These are phyloP conservation scores for Camellia japonica DNA, from an alignment of 148 eudicot species.

Conservation along the genomic window DNA sequence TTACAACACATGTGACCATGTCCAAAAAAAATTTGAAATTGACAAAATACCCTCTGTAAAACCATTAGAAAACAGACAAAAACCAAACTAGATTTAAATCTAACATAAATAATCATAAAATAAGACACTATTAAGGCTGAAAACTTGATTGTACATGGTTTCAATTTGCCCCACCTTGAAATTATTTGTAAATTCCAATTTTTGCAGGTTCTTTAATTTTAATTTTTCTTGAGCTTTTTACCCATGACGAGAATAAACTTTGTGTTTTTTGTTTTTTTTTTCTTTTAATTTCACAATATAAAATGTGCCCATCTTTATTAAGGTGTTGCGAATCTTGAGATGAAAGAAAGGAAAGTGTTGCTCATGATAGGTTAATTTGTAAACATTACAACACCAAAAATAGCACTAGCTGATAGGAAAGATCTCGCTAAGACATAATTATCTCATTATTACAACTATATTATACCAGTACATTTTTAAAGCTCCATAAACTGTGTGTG, in stretches of 20 bases:
- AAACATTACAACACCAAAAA: background rate
- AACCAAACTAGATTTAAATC: background rate
- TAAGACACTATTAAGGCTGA: background rate
- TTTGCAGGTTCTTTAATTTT: background rate
- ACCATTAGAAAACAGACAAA: background rate
- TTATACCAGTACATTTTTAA: background rate
- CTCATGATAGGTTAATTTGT: background rate
- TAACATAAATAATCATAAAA: background rate
- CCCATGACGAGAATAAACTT: background rate
- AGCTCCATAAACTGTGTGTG: background rate
- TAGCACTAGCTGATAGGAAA: background rate
- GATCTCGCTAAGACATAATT: background rate
- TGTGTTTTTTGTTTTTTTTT: background rate
- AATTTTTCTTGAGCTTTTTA: background rate
- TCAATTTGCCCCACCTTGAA: background rate
- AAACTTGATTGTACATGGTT: background rate
- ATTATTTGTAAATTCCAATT: background rate
- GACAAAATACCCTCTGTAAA: background rate
- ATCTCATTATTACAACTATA: background rate
- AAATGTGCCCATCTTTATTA: background rate
- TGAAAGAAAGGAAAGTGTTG: background rate
- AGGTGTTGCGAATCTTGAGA: background rate
- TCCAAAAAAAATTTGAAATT: background rate
- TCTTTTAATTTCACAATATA: background rate
- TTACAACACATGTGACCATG: background rate